Conservation (phyloP, 345 rosid genomes). For the Boechera retrofracta region DNA sequence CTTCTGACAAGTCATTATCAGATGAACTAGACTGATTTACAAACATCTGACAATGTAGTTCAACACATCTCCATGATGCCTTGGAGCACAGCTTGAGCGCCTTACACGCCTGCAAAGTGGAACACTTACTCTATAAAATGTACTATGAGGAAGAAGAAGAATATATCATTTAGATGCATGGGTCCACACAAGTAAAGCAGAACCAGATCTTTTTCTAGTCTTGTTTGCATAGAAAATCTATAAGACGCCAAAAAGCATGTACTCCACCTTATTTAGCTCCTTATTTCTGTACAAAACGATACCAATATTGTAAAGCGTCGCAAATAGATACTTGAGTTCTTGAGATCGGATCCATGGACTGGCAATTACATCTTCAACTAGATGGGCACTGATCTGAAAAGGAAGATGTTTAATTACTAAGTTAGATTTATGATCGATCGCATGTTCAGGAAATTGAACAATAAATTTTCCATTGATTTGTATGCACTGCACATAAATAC, state of each 20-base stretch:
- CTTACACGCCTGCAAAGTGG: constrained; percentile 72
- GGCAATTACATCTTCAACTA: constrained; percentile 58
- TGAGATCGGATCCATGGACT: constrained; percentile 69
- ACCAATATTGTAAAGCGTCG: constrained; percentile 70
- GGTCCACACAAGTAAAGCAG: constrained; percentile 23
- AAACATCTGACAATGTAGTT: constrained; percentile 55
- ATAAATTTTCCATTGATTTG: constrained; percentile 20
- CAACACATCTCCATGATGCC: constrained; percentile 79
- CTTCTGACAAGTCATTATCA: constrained; percentile 54
- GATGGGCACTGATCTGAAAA: constrained; percentile 60
- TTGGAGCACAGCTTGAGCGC: constrained; percentile 67
- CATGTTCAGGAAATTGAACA: constrained; percentile 34
- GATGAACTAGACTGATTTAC: constrained; percentile 43
- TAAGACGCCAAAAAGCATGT: constrained; percentile 14
- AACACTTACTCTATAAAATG: constrained; percentile 16
- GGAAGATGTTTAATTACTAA: constrained; percentile 43
- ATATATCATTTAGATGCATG: constrained; percentile 7
- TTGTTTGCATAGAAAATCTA: constrained; percentile 15
- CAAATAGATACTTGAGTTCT: constrained; percentile 65
- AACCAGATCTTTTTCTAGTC: constrained; percentile 14
- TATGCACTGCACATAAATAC: constrained; percentile 25
- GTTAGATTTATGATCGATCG: constrained; percentile 22
- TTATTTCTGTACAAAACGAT: constrained; percentile 67
- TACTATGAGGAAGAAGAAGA: background rate
- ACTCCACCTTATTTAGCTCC: constrained; percentile 70